Conservation (phyloP, 805 yeast genomes). For the Cyberlindnera sargentensis region DNA sequence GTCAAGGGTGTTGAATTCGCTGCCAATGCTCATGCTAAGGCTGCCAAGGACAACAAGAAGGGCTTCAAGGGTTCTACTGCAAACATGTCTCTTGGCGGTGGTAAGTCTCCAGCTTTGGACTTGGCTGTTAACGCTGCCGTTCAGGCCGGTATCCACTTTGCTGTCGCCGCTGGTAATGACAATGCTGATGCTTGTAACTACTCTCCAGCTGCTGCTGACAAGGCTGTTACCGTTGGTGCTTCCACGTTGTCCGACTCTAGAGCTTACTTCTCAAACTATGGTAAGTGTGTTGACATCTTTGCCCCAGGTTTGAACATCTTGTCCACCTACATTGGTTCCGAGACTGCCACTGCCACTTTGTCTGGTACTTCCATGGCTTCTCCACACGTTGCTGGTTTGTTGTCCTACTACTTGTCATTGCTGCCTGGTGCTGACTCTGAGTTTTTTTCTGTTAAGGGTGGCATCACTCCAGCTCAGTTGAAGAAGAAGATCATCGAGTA, state of each 20-base stretch:
- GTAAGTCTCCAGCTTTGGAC: constrained; percentile 81
- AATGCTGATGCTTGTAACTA: constrained; percentile 87
- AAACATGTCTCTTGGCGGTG: constrained; percentile 94
- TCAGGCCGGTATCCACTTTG: constrained; percentile 80
- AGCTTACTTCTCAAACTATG: constrained; percentile 94
- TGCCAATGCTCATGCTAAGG: constrained; percentile 59
- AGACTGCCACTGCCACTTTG: constrained; percentile 68
- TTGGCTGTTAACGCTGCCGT: constrained; percentile 87
- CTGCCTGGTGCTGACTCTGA: constrained; percentile 70
- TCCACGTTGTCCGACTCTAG: constrained; percentile 81
- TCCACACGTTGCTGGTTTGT: constrained; percentile 90
- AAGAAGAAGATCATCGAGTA: constrained; percentile 68
- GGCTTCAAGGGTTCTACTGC: constrained; percentile 83
- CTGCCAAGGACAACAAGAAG: constrained; percentile 42
- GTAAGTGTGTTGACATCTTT: constrained; percentile 91
- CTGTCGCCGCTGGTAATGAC: constrained; percentile 96
- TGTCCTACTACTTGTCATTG: constrained; percentile 81
- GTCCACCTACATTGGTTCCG: constrained; percentile 77
- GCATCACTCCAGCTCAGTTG: constrained; percentile 64
- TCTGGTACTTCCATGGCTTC: constrained; percentile 99
- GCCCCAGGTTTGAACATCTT: constrained; percentile 92
- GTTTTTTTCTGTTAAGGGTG: constrained; percentile 45
- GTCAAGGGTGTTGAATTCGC: constrained; percentile 82
- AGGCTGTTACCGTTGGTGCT: constrained; percentile 92
- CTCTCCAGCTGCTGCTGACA: constrained; percentile 84